A percentile compares a stretch with the other conserved stretches of the same genome.
These are phyloP conservation scores for Dothideomycetidae sp. DNA, from an alignment of 2,329 filamentous ascomycete genomes.

Conservation along the genomic window DNA sequence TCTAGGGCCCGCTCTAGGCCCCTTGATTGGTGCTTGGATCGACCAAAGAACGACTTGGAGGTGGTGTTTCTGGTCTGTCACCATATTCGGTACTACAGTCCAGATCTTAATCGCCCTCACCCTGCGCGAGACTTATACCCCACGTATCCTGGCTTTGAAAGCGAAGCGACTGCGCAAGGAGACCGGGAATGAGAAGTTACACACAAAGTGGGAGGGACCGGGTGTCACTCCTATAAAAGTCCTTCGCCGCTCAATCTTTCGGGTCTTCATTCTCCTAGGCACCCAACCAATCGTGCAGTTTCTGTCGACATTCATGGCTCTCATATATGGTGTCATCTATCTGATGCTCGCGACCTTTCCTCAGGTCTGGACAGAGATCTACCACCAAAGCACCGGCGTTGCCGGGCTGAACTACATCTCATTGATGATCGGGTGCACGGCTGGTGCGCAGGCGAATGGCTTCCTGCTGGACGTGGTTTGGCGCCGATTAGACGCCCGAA, in stretches of 20 bases:
- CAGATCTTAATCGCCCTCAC: slow-evolving; percentile 59
- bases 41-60: slow-evolving; percentile 51
- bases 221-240: slow-evolving; percentile 16
- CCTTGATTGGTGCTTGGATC: slow-evolving; percentile 37
- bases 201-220: slow-evolving; percentile 16
- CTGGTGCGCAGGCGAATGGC: slow-evolving; percentile 30
- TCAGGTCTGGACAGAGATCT: slow-evolving; percentile 15
- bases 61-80: slow-evolving; percentile 75
- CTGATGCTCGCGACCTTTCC: slow-evolving; percentile 17
- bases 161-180: slow-evolving; percentile 36
- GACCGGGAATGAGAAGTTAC: slow-evolving; percentile 15
- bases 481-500: slow-evolving; percentile 22
- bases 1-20: slow-evolving; percentile 17
- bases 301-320: slow-evolving; percentile 16
- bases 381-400: slow-evolving; percentile 15
- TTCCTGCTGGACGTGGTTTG: slow-evolving; percentile 25
- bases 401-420: slow-evolving; percentile 23
- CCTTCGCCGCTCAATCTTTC: slow-evolving; percentile 15
- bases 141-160: slow-evolving; percentile 45
- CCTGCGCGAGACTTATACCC: slow-evolving; percentile 49
- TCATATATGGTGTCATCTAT: slow-evolving; percentile 17
- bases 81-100: slow-evolving; percentile 54
- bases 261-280: slow-evolving; percentile 17
- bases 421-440: slow-evolving; percentile 39
- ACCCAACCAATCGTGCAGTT: slow-evolving; percentile 16